Conservation (phyloP, 768 basidiomycete genomes). For the Clitopilus hobsonii region DNA sequence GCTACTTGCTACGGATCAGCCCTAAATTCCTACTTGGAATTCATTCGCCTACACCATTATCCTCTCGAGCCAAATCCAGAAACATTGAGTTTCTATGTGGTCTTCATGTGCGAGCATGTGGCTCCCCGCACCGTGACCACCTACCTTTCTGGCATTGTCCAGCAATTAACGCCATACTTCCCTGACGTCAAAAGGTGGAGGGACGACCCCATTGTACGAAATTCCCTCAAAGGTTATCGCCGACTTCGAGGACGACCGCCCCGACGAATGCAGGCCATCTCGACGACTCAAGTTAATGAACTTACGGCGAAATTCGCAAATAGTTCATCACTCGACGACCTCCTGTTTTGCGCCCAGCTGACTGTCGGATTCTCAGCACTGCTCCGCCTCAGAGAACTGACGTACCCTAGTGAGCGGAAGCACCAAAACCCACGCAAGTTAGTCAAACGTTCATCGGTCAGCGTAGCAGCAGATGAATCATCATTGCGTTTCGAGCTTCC, state of each 20-base stretch:
- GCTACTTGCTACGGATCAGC: no score
- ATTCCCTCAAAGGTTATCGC: neutral
- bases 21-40: no score
- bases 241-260: neutral
- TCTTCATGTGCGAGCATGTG: constrained; percentile 29
- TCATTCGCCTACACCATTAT: no score
- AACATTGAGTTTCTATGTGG: no score
- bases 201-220: neutral
- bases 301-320: neutral
- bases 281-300: constrained; percentile 6
- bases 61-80: no score
- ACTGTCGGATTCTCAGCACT: constrained; percentile 25
- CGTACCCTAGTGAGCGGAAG: constrained; percentile 16
- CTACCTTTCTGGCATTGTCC: constrained; percentile 33
- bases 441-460: constrained; percentile 11
- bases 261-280: neutral
- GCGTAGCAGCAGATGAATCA: neutral
- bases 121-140: constrained; percentile 24
- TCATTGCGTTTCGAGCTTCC: constrained; percentile 28
- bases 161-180: constrained; percentile 25
- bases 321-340: constrained; percentile 16
- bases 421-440: constrained; percentile 16
- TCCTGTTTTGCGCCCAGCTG: constrained; percentile 21
- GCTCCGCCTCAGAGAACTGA: constrained; percentile 27
- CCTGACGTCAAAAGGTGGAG: neutral